Percentiles rank a stretch among this genome's conserved stretches.
Conservation (phyloP, 2,329 filamentous ascomycete species). For the Aspergillus terreus region DNA sequence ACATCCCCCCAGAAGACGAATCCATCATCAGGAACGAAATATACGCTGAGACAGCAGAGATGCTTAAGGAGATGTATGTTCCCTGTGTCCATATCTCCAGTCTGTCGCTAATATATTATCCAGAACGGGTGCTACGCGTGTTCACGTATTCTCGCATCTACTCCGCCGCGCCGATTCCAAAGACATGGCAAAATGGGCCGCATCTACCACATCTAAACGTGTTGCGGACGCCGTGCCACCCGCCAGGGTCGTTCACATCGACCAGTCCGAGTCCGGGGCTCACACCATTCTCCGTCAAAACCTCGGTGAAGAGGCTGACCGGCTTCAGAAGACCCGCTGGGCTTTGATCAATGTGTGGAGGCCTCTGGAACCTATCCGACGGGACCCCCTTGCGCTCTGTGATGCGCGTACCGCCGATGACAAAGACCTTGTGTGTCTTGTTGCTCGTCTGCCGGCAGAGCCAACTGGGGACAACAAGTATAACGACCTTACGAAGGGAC, state of each 20-base stretch:
- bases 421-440: conserved; percentile 2
- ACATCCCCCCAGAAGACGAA: not conserved
- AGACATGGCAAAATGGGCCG: not conserved
- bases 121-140: conserved; percentile 3
- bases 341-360: conserved; percentile 7
- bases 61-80: conserved; percentile 1
- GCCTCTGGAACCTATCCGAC: conserved; percentile 1
- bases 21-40: not conserved
- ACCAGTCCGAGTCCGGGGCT: conserved; percentile 5
- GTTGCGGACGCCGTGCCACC: not conserved
- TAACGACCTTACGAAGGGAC: not conserved
- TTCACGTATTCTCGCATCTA: conserved; percentile 3
- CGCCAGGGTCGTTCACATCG: conserved; percentile 2
- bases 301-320: not conserved
- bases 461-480: not conserved
- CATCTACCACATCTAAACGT: not conserved
- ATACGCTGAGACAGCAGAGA: conserved; percentile 1
- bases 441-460: not conserved
- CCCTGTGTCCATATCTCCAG: not conserved
- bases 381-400: conserved; percentile 3
- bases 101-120: not conserved
- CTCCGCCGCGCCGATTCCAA: not conserved
- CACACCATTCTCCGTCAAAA: not conserved
- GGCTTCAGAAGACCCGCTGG: not conserved
- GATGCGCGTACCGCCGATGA: conserved; percentile 3